Evolutionary conservation across 208 protist species (phyloP).

Genomic region (Trypanosoma rangeli): DNA sequence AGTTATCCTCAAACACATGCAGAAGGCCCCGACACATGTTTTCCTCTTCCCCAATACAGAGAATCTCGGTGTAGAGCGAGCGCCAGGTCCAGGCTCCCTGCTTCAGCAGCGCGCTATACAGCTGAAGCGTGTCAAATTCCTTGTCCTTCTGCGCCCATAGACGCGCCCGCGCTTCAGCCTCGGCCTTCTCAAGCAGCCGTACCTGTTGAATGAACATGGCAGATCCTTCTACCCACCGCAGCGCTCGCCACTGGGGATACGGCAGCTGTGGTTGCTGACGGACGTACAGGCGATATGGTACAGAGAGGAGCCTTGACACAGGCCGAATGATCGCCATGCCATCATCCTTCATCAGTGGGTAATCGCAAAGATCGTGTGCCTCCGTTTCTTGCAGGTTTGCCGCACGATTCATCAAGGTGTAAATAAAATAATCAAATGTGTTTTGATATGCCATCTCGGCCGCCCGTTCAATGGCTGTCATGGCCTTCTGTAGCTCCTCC

Average conservation of each 20-base stretch:
- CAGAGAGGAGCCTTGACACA: conserved; percentile 1
- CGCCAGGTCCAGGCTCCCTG: conserved; percentile 33
- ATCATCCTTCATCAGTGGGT: conserved; percentile 3
- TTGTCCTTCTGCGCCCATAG: conserved; percentile 9
- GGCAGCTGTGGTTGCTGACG: conserved; percentile 21
- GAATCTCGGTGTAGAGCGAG: conserved; percentile 20
- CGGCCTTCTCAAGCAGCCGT: conserved; percentile 6
- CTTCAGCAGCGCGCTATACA: conserved; percentile 23
- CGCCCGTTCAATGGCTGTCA: conserved; percentile 19
- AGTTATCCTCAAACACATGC: conserved; percentile 4
- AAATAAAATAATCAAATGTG: conserved; percentile 28
- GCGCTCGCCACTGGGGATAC: conserved; percentile 18
- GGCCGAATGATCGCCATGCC: conserved; percentile 6
- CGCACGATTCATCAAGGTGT: conserved; percentile 27
- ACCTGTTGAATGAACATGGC: neutral
- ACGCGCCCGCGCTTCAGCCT: conserved; percentile 4
- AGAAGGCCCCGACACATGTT: conserved; percentile 13
- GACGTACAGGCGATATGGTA: conserved; percentile 29
- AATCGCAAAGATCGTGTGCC: neutral
- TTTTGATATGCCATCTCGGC: conserved; percentile 21
- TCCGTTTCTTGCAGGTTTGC: conserved; percentile 16
- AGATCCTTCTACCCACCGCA: conserved; percentile 28
- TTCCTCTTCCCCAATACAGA: conserved; percentile 24
- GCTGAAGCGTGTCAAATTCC: conserved; percentile 14
- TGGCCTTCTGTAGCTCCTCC: conserved; percentile 8